A percentile compares a stretch with the other conserved stretches of the same genome.
These are phyloP conservation scores for Naematelia aurantialba DNA, from an alignment of 768 basidiomycete genomes.

Conservation along the genomic window DNA sequence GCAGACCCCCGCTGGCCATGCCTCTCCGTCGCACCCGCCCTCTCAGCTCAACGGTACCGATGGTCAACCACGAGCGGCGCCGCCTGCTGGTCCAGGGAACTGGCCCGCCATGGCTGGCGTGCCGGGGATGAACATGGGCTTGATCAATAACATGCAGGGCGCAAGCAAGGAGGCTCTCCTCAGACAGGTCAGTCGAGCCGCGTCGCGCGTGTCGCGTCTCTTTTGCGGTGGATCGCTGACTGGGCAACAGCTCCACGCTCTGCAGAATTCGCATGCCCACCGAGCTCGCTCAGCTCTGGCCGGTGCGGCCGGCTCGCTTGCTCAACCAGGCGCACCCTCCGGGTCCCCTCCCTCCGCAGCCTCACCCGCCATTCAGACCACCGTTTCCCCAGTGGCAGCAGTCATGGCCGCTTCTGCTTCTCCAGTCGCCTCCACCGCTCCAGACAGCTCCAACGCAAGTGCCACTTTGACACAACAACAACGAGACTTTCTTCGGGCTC, in stretches of 20 bases:
- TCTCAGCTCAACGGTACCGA: neutral
- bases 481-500: slow-evolving; percentile 19
- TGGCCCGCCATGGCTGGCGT: neutral
- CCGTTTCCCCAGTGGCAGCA: slow-evolving; percentile 7
- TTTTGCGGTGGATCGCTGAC: neutral
- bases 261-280: slow-evolving; percentile 26
- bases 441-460: neutral
- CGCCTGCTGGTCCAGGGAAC: neutral
- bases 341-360: slow-evolving; percentile 5
- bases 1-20: slow-evolving; percentile 10
- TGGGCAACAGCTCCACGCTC: slow-evolving; percentile 21
- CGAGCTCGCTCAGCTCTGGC: slow-evolving; percentile 9
- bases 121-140: slow-evolving; percentile 6
- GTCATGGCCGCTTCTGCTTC: too few relatives aligned
- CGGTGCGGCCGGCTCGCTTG: neutral
- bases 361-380: slow-evolving; percentile 12
- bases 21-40: neutral
- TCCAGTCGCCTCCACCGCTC: slow-evolving; percentile 2
- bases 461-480: slow-evolving; percentile 24
- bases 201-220: neutral
- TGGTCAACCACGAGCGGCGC: neutral
- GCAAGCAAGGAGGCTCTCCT: slow-evolving; percentile 33
- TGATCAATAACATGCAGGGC: slow-evolving; percentile 17
- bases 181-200: slow-evolving; percentile 28
- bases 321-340: neutral